phyloP scores from a whole-genome alignment of 768 basidiomycete genomes.

The Termitomyces sp. region DNA sequence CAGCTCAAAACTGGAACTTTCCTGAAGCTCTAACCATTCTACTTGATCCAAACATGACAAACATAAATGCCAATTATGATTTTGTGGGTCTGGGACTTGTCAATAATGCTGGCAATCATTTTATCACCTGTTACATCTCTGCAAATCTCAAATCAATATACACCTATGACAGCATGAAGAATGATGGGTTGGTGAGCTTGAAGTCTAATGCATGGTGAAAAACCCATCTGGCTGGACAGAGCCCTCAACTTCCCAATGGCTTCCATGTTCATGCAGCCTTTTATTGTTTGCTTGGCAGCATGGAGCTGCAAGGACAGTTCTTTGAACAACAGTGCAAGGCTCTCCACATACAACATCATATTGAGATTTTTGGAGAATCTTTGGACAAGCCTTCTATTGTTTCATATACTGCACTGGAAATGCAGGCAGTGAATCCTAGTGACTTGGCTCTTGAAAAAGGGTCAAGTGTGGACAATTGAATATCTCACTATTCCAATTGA shows the following conservation, averaged over 20 bases:
- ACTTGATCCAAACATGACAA: neutral
- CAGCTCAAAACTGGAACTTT: neutral
- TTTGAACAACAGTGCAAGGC: neutral
- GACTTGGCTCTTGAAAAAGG: neutral
- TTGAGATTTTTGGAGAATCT: neutral
- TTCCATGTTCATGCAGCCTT: neutral
- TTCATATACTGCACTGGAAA: neutral
- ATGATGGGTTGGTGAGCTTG: neutral
- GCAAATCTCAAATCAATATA: neutral
- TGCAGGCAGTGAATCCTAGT: too few relatives aligned
- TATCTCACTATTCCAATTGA: neutral
- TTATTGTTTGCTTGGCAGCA: neutral
- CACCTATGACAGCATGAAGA: neutral
- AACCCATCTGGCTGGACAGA: neutral
- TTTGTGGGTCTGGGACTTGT: neutral
- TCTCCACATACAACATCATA: neutral
- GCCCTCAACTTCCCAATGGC: neutral
- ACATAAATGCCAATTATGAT: neutral
- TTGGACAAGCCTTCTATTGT: neutral
- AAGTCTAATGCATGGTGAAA: neutral
- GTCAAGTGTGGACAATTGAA: neutral
- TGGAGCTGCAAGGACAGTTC: neutral
- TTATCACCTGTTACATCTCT: neutral
- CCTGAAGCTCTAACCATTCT: neutral
- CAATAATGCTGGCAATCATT: neutral